Evolutionary conservation across 75 land plant genomes (phyloP).

Genomic region (Selaginella moellendorffii): DNA sequence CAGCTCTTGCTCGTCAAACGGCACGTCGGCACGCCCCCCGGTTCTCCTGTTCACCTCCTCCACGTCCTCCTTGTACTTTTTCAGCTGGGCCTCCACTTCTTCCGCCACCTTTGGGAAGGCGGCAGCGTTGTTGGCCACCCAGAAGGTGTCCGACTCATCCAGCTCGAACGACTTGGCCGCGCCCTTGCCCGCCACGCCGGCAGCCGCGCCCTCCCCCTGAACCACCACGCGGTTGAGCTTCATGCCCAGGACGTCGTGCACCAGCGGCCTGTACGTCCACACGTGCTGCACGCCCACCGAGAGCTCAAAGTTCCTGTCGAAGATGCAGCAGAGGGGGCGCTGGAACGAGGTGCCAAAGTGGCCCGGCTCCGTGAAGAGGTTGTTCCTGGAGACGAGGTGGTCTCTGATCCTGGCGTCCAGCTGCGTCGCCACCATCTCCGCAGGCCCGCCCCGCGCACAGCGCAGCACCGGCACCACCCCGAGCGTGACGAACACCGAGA

Average conservation of each 20-base stretch:
- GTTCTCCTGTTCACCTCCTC: slow-evolving; percentile 83
- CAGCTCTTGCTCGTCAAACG: slow-evolving; percentile 71
- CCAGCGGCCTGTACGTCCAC: slow-evolving; percentile 82
- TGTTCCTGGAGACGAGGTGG: slow-evolving; percentile 61
- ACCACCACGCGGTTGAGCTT: slow-evolving; percentile 58
- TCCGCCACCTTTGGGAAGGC: slow-evolving; percentile 84
- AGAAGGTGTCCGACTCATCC: slow-evolving; percentile 66
- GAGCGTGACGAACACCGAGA: slow-evolving; percentile 76
- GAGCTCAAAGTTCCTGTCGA: slow-evolving; percentile 84
- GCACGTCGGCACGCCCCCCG: slow-evolving; percentile 44
- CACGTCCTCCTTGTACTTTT: slow-evolving; percentile 70
- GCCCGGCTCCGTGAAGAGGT: slow-evolving; percentile 72
- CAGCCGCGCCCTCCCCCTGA: slow-evolving; percentile 17
- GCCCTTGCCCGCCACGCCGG: slow-evolving; percentile 27
- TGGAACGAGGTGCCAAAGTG: slow-evolving; percentile 56
- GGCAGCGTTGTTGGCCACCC: slow-evolving; percentile 57
- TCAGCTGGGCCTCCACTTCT: slow-evolving; percentile 67
- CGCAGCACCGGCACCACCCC: slow-evolving; percentile 78
- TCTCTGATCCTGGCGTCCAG: slow-evolving; percentile 62
- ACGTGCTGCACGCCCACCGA: slow-evolving; percentile 89
- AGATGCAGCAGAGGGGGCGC: slow-evolving; percentile 75
- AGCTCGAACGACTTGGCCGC: slow-evolving; percentile 47
- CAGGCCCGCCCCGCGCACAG: slow-evolving; percentile 58
- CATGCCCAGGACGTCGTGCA: slow-evolving; percentile 80
- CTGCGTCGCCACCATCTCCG: slow-evolving; percentile 79